Evolutionary conservation across 2,329 filamentous ascomycete species (phyloP).

Genomic region (Aspergillus sp.): DNA sequence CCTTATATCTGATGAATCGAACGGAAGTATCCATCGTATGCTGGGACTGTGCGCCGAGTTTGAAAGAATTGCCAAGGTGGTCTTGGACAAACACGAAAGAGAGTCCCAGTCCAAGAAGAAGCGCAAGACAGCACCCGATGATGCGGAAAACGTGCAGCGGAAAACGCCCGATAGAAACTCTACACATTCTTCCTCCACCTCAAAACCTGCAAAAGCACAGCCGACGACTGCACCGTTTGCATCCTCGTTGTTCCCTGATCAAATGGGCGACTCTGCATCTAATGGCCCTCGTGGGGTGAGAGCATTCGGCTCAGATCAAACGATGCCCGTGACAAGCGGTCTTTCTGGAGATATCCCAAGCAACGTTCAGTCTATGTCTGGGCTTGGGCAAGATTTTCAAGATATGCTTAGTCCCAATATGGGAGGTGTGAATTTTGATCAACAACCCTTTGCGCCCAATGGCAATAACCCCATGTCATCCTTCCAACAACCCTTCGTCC

Average conservation of each 20-base stretch:
- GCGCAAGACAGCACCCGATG: slow-evolving; percentile 66
- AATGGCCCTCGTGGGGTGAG: slow-evolving; percentile 7
- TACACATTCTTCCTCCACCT: slow-evolving; percentile 17
- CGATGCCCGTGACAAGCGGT: slow-evolving; percentile 16
- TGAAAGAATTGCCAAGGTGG: slow-evolving; percentile 83
- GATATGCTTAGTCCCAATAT: slow-evolving; percentile 34
- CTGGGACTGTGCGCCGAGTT: slow-evolving; percentile 93
- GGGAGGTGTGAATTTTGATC: slow-evolving; percentile 28
- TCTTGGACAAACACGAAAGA: slow-evolving; percentile 86
- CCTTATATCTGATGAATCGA: slow-evolving; percentile 82
- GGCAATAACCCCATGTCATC: slow-evolving; percentile 33
- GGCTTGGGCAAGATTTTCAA: slow-evolving; percentile 29
- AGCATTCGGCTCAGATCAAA: slow-evolving; percentile 18
- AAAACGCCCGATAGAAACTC: slow-evolving; percentile 15
- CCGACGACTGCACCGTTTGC: slow-evolving; percentile 19
- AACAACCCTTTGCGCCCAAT: slow-evolving; percentile 22
- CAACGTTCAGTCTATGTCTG: slow-evolving; percentile 22
- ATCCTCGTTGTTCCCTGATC: slow-evolving; percentile 18
- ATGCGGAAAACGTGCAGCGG: slow-evolving; percentile 15
- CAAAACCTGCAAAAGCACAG: slow-evolving; percentile 17
- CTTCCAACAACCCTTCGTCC: slow-evolving; percentile 83
- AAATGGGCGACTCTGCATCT: slow-evolving; percentile 12
- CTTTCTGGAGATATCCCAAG: slow-evolving; percentile 19
- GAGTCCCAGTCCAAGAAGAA: slow-evolving; percentile 77
- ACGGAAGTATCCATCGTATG: slow-evolving; percentile 89